Conservation (phyloP, 441 rosid species). For the Gossypium gossypioides region DNA sequence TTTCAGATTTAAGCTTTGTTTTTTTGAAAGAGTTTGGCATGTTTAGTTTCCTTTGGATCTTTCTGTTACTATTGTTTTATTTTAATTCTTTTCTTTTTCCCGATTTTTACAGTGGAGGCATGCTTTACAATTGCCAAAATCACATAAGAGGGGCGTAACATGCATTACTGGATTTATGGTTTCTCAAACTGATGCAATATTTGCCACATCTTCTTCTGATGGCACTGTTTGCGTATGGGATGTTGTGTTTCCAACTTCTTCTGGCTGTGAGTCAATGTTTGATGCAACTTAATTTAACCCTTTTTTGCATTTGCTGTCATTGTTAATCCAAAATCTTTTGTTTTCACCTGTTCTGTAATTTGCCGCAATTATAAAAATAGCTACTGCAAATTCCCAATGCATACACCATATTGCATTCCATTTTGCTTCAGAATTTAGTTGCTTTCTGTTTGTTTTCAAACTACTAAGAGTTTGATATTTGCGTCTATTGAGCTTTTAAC, state of each 20-base stretch:
- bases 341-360: neutral
- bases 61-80: neutral
- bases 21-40: neutral
- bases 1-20: neutral
- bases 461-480: neutral
- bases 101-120: constrained; percentile 53
- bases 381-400: neutral
- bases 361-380: neutral
- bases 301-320: neutral
- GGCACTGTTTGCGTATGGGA: constrained; percentile 65
- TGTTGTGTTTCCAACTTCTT: constrained; percentile 36
- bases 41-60: neutral
- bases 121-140: constrained; percentile 56
- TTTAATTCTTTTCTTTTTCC: neutral
- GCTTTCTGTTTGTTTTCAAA: neutral
- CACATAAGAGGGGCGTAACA: constrained; percentile 83
- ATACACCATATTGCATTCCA: neutral
- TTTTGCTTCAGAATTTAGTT: neutral
- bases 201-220: constrained; percentile 82
- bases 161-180: constrained; percentile 65
- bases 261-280: constrained; percentile 35
- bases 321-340: neutral
- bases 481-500: neutral
- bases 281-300: neutral
- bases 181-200: constrained; percentile 49